phyloP scores from a whole-genome alignment of 2,329 filamentous ascomycete genomes.

The Epichloe coenophiala region DNA sequence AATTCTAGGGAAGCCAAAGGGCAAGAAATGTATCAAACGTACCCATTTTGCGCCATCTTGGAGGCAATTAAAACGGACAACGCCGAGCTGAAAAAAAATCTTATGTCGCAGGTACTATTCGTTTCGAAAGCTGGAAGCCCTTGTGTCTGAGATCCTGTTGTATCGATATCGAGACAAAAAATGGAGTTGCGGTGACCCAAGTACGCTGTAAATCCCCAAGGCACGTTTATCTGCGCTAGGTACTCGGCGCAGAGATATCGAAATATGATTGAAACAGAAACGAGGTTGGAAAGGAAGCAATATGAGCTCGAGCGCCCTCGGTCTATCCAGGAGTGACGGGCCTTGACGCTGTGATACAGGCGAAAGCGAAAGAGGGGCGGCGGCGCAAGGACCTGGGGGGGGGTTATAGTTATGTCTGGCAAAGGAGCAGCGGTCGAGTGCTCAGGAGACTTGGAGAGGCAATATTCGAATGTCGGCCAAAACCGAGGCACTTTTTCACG shows the following conservation, averaged over 20 bases:
- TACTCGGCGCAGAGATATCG: background rate
- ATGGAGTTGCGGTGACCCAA: background rate
- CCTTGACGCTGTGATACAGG: conserved; percentile 1
- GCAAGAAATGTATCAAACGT: conserved; percentile 4
- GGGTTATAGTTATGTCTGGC: background rate
- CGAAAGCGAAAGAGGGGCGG: conserved; percentile 1
- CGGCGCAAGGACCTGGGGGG: conserved; percentile 5
- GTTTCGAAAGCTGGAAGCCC: background rate
- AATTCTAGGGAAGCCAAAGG: background rate
- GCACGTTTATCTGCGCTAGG: background rate
- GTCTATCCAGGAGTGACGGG: background rate
- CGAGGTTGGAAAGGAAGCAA: background rate
- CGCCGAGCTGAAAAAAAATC: background rate
- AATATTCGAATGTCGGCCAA: background rate
- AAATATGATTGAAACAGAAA: background rate
- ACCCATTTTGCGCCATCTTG: conserved; percentile 22
- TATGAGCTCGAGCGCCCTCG: background rate
- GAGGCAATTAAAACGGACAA: conserved; percentile 6
- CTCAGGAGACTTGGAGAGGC: background rate
- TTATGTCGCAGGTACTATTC: background rate
- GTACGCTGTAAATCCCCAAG: background rate
- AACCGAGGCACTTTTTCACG: background rate
- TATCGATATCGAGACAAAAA: background rate
- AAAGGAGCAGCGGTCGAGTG: conserved; percentile 3
- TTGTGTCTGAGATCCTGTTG: background rate